A percentile compares a stretch with the other conserved stretches of the same genome.
phyloP scores from a whole-genome alignment of 2,329 filamentous ascomycete species.

The Colletotrichum plurivorum region DNA sequence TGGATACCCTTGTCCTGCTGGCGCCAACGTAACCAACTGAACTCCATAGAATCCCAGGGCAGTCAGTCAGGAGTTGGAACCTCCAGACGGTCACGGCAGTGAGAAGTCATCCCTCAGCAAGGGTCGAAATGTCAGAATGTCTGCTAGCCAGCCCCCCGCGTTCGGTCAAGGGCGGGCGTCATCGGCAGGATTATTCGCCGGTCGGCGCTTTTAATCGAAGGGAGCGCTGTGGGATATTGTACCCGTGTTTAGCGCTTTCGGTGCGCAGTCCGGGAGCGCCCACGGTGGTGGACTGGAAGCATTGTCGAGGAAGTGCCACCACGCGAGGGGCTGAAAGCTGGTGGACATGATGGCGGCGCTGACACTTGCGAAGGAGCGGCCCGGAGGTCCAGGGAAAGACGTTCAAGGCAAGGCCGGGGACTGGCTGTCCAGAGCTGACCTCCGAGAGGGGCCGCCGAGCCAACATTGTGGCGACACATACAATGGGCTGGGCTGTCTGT shows the following conservation, averaged over 20 bases:
- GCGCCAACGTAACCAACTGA: neutral
- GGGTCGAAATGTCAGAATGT: conserved; percentile 10
- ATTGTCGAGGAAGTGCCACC: neutral
- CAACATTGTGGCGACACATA: neutral
- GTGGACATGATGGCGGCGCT: neutral
- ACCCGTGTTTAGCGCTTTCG: neutral
- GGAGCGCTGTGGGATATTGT: neutral
- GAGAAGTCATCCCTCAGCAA: conserved; percentile 6
- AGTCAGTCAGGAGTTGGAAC: neutral
- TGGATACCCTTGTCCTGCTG: conserved; percentile 15
- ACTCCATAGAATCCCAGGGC: neutral
- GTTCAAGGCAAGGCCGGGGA: too few species aligned
- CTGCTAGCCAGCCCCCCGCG: conserved; percentile 31
- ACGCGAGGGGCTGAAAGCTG: conserved; percentile 20
- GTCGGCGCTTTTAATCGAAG: neutral
- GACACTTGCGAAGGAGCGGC: neutral
- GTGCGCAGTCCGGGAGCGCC: neutral
- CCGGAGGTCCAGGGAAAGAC: neutral
- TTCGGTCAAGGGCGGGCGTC: conserved; percentile 27
- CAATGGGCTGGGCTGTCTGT: too few species aligned
- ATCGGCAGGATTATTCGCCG: conserved; percentile 17
- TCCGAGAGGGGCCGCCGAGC: too few species aligned
- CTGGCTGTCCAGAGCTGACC: neutral
- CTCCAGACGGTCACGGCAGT: too few species aligned
- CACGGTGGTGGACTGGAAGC: neutral